phyloP scores from a whole-genome alignment of 2,329 filamentous ascomycete genomes.

The Ambrosiella xylebori region DNA sequence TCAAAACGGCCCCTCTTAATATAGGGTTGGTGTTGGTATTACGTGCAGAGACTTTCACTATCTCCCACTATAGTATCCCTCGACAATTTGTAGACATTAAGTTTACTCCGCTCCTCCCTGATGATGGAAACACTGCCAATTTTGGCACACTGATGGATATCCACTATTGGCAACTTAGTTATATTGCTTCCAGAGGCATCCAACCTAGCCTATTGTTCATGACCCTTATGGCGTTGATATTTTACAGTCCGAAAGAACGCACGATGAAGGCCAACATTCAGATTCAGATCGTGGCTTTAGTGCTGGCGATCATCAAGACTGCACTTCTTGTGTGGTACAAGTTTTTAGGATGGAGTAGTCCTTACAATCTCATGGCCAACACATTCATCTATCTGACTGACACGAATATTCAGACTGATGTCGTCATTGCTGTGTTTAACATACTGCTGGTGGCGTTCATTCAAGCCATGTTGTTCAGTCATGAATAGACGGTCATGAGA shows the following conservation, averaged over 20 bases:
- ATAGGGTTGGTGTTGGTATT: not conserved
- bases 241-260: constrained; percentile 50
- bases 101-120: not conserved
- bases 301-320: constrained; percentile 42
- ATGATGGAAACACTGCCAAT: not conserved
- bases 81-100: not conserved
- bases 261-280: constrained; percentile 46
- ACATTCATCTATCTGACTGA: constrained; percentile 28
- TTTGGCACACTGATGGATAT: constrained; percentile 18
- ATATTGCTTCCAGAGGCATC: constrained; percentile 45
- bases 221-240: constrained; percentile 46
- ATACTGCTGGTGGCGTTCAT: constrained; percentile 29
- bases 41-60: not conserved
- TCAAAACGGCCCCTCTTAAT: no score
- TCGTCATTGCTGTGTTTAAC: constrained; percentile 9
- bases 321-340: constrained; percentile 41
- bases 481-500: constrained; percentile 35
- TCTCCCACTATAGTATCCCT: not conserved
- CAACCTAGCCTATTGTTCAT: constrained; percentile 53
- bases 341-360: constrained; percentile 40
- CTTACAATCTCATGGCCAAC: constrained; percentile 40
- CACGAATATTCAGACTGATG: constrained; percentile 1
- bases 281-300: constrained; percentile 45
- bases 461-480: constrained; percentile 30
- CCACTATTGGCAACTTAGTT: constrained; percentile 13